Evolutionary conservation across 306 rosid genomes (phyloP), one percentile per base, ranked within the genome.

Genomic region (Pueraria montana): DNA sequence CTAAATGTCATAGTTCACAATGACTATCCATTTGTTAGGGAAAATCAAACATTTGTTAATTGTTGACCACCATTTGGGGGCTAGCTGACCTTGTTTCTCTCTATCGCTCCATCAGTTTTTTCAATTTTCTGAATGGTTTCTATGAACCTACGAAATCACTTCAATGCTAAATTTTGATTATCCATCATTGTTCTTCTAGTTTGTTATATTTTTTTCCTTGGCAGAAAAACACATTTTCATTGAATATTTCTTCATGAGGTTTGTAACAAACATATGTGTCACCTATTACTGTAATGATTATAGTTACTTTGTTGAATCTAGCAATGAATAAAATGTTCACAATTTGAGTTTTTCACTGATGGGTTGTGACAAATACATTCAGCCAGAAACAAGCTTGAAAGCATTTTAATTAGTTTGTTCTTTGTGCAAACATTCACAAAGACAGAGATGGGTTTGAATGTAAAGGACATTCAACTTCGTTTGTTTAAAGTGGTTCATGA

Each of bases 371-470:
- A 50, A 6, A 24, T 66, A 38, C 2, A 4, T 20, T 43, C 21
- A 26, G 43, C 9, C n/a, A 17, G 11, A 43, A 81, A 20, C 14
- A 43, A 81, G 72, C 5, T 53, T 64, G 77, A 72, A 71, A 64
- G n/a, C 30, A 68, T 79, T 78, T 63, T 14, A 63, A 18, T 64
- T 53, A 63, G 24, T 64, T 53, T 73, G 2, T 30, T 23, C 55
- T 45, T 66, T 55, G 58, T 48, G 4, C 27, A 24, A 80, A 18
- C 34, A 70, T 61, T 80, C 6, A 72, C 1, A 83, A 14, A 34
- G 59, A 32, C 52, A 86, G 83, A 81, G 34, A 96, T 96, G 98
- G 91, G 87, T 66, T 71, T 92, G 67, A 89, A 87, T 63, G 85
- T 81, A 36, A 89, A 89, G 71, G 90, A 84, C 32, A 64, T 91